phyloP scores from a whole-genome alignment of 306 rosid genomes.

The Comarum palustre region DNA sequence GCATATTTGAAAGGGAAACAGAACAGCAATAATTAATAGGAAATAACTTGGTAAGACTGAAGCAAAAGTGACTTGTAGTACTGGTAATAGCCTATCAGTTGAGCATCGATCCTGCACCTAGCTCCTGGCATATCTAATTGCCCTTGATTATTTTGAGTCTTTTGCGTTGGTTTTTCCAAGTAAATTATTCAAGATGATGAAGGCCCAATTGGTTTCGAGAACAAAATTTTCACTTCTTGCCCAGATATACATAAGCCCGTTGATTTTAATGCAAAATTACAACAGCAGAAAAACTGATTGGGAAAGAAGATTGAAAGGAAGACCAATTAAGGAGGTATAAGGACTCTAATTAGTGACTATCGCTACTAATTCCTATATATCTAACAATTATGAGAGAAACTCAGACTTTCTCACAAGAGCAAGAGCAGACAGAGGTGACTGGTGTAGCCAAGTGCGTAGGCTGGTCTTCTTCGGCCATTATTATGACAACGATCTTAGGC shows the following conservation, averaged over 20 bases:
- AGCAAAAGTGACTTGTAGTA: background rate
- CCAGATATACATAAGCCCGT: background rate
- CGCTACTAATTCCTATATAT: background rate
- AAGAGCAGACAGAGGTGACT: background rate
- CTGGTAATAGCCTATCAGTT: background rate
- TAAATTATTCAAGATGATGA: too few relatives aligned
- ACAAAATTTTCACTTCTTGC: background rate
- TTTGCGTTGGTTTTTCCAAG: background rate
- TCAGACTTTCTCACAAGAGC: conserved; percentile 4
- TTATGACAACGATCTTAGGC: conserved; percentile 43
- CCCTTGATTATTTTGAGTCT: background rate
- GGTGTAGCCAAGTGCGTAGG: conserved; percentile 47
- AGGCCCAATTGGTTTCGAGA: background rate
- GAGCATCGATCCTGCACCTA: background rate
- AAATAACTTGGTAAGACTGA: too few relatives aligned
- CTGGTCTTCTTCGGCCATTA: conserved; percentile 52
- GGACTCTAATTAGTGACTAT: background rate
- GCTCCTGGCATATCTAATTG: background rate
- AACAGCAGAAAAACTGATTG: background rate
- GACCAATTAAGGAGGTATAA: background rate
- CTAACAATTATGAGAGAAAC: background rate
- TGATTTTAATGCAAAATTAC: background rate
- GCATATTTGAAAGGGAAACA: background rate
- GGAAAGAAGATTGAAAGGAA: background rate
- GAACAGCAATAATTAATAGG: too few relatives aligned